These are phyloP conservation scores for Moelleriella libera DNA, from an alignment of 2,329 filamentous ascomycete species.

Conservation along the genomic window DNA sequence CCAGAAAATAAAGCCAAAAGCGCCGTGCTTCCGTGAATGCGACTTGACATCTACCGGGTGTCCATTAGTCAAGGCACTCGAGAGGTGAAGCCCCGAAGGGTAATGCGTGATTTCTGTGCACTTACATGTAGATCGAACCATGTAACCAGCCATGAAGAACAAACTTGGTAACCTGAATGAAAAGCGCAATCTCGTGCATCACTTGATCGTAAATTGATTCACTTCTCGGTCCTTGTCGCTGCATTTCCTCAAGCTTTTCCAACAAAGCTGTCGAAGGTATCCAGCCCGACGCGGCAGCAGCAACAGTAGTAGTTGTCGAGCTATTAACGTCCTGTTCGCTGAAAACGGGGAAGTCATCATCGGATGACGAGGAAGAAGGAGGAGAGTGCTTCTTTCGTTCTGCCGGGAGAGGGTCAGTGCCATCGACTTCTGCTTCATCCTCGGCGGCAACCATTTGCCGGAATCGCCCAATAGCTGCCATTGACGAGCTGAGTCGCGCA, in stretches of 20 bases:
- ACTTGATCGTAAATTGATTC: slow-evolving; percentile 39
- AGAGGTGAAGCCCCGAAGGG: background rate
- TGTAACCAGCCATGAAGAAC: slow-evolving; percentile 58
- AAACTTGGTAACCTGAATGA: slow-evolving; percentile 49
- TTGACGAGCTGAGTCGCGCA: slow-evolving; percentile 68
- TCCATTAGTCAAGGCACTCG: background rate
- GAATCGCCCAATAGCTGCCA: slow-evolving; percentile 65
- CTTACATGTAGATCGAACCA: slow-evolving; percentile 58
- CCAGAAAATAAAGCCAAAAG: slow-evolving; percentile 5
- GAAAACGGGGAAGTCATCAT: slow-evolving; percentile 12
- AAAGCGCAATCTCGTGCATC: slow-evolving; percentile 45
- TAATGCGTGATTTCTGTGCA: background rate
- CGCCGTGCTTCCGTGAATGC: background rate
- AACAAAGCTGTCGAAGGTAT: background rate
- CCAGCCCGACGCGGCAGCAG: too few relatives aligned
- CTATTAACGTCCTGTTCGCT: slow-evolving; percentile 15
- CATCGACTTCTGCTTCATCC: slow-evolving; percentile 13
- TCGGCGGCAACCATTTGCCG: slow-evolving; percentile 32
- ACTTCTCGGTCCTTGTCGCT: slow-evolving; percentile 15
- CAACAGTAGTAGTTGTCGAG: slow-evolving; percentile 2
- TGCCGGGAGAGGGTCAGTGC: slow-evolving; percentile 1
- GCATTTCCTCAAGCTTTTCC: slow-evolving; percentile 2
- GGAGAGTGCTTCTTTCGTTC: slow-evolving; percentile 16
- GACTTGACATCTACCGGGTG: slow-evolving; percentile 1
- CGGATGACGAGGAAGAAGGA: too few relatives aligned